Conservation (phyloP, 768 basidiomycete species). For the Rhodocollybia butyracea region DNA sequence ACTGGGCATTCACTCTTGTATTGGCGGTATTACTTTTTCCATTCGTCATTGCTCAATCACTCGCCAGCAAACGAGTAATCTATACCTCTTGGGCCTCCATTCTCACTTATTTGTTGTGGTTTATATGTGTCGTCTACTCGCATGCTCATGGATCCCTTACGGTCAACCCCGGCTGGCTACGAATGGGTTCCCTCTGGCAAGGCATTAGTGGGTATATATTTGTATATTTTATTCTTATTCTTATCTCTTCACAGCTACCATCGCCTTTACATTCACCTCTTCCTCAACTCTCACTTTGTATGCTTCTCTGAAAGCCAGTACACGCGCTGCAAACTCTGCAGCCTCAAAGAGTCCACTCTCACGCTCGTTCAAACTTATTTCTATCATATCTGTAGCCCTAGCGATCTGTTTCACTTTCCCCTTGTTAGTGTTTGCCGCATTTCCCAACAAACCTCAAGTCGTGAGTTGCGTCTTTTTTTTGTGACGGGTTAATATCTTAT, state of each 20-base stretch:
- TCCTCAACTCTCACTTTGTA: constrained; percentile 65
- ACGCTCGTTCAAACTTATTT: constrained; percentile 59
- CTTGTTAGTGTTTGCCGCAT: constrained; percentile 50
- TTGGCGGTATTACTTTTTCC: constrained; percentile 44
- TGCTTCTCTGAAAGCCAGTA: constrained; percentile 48
- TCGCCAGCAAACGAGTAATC: constrained; percentile 50
- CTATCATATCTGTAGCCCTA: constrained; percentile 43
- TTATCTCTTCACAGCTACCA: constrained; percentile 38
- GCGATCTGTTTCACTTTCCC: constrained; percentile 55
- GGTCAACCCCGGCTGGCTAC: constrained; percentile 31
- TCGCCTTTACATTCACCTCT: constrained; percentile 65
- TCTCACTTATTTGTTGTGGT: constrained; percentile 58
- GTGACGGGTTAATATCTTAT: constrained; percentile 1
- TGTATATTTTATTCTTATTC: constrained; percentile 14
- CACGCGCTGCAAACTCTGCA: constrained; percentile 30
- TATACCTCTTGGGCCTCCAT: constrained; percentile 61
- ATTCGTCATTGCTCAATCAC: constrained; percentile 51
- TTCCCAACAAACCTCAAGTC: constrained; percentile 36
- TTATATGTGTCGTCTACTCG: constrained; percentile 49
- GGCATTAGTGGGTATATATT: constrained; percentile 54
- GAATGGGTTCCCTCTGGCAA: constrained; percentile 55
- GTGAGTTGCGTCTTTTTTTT: constrained; percentile 19
- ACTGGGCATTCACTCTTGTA: constrained; percentile 35
- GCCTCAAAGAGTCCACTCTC: constrained; percentile 40
- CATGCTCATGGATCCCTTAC: constrained; percentile 45